These are phyloP conservation scores for Leptodontidium sp. DNA, from an alignment of 2,329 filamentous ascomycete species.

Conservation along the genomic window DNA sequence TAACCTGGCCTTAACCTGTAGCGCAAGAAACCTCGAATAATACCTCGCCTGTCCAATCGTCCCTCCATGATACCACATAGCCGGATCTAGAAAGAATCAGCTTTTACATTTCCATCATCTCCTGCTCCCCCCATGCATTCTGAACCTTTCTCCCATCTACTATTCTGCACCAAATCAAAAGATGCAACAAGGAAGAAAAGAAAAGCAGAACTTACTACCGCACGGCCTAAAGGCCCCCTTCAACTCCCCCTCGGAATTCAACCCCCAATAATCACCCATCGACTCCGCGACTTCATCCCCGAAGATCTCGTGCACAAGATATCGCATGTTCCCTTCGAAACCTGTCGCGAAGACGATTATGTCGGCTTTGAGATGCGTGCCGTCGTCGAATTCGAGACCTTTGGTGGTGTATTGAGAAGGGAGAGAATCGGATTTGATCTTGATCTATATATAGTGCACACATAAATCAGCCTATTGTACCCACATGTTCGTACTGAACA, in stretches of 20 bases:
- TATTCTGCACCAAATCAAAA: no score
- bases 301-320: slow-evolving; percentile 56
- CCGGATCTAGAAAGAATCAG: slow-evolving; percentile 45
- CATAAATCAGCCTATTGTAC: neutral
- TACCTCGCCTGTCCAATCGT: slow-evolving; percentile 56
- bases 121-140: no score
- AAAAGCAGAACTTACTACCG: slow-evolving; percentile 29
- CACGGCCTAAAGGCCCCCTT: slow-evolving; percentile 35
- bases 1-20: slow-evolving; percentile 44
- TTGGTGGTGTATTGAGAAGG: slow-evolving; percentile 11
- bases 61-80: slow-evolving; percentile 60
- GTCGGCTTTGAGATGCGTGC: slow-evolving; percentile 56
- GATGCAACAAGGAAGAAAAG: neutral
- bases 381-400: slow-evolving; percentile 52
- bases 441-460: slow-evolving; percentile 27
- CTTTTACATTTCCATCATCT: neutral
- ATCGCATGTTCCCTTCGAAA: slow-evolving; percentile 60
- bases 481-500: no score
- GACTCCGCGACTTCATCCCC: slow-evolving; percentile 58
- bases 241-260: slow-evolving; percentile 57
- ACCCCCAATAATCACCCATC: slow-evolving; percentile 56
- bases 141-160: no score
- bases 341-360: slow-evolving; percentile 57
- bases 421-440: slow-evolving; percentile 32
- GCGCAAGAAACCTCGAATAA: slow-evolving; percentile 55